These are phyloP conservation scores for Pseudocercospora fijiensis DNA, from an alignment of 2,329 filamentous ascomycete genomes.

Conservation along the genomic window DNA sequence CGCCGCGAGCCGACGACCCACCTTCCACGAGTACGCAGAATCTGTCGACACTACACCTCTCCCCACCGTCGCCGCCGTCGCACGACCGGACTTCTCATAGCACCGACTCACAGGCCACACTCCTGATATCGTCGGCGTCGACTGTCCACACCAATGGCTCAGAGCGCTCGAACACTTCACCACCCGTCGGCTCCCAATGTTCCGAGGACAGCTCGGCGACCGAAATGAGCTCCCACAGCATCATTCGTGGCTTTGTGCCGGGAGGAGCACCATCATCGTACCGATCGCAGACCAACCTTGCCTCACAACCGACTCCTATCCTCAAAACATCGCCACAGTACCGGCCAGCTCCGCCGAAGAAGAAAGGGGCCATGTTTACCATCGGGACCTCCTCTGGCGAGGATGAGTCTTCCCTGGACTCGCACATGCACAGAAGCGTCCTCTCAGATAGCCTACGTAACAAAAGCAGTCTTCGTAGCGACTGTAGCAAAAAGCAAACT, in stretches of 20 bases:
- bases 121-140: conserved; percentile 58
- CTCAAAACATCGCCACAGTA: conserved; percentile 53
- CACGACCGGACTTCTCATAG: conserved; percentile 36
- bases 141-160: conserved; percentile 49
- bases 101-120: conserved; percentile 24
- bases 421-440: conserved; percentile 59
- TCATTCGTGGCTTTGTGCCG: conserved; percentile 84
- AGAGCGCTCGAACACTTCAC: conserved; percentile 42
- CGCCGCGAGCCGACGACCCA: conserved; percentile 16
- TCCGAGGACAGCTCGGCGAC: conserved; percentile 63
- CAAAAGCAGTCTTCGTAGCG: conserved; percentile 41
- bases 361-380: conserved; percentile 68
- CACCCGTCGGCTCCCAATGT: conserved; percentile 46
- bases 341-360: conserved; percentile 50
- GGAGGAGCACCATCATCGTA: conserved; percentile 69
- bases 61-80: conserved; percentile 38
- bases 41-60: conserved; percentile 39
- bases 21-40: conserved; percentile 30
- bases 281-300: conserved; percentile 59
- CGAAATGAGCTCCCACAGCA: conserved; percentile 62
- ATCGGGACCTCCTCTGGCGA: conserved; percentile 79
- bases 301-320: conserved; percentile 58
- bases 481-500: conserved; percentile 67
- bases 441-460: conserved; percentile 55
- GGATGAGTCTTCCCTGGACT: conserved; percentile 74